Conservation (phyloP, 2,329 filamentous ascomycete species). For the Didymella segeticola region DNA sequence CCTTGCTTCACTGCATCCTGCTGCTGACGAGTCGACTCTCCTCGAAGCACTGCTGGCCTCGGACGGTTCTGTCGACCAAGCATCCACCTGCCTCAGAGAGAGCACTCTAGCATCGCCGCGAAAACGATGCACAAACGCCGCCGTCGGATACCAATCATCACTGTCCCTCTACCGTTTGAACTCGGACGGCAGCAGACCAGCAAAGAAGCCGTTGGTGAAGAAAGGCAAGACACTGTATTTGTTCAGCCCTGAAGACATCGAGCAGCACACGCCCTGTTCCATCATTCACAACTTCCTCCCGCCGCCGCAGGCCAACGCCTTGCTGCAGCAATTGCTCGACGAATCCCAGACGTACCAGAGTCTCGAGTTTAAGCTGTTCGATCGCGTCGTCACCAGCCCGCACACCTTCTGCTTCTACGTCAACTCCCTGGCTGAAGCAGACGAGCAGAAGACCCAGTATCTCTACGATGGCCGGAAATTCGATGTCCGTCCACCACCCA, state of each 20-base stretch:
- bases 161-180: slow-evolving; percentile 37
- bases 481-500: too few species aligned
- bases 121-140: slow-evolving; percentile 34
- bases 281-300: slow-evolving; percentile 92
- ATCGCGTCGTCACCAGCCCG: slow-evolving; percentile 82
- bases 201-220: slow-evolving; percentile 63
- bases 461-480: slow-evolving; percentile 81
- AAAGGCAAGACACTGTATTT: slow-evolving; percentile 85
- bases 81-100: slow-evolving; percentile 63
- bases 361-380: slow-evolving; percentile 84
- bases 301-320: slow-evolving; percentile 69
- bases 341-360: slow-evolving; percentile 75
- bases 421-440: slow-evolving; percentile 72
- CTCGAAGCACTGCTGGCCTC: slow-evolving; percentile 81
- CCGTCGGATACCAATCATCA: slow-evolving; percentile 55
- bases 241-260: slow-evolving; percentile 81
- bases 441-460: slow-evolving; percentile 77
- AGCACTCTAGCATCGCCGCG: slow-evolving; percentile 37
- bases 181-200: background rate
- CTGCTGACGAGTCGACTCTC: slow-evolving; percentile 68
- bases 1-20: slow-evolving; percentile 76
- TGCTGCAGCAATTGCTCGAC: slow-evolving; percentile 76
- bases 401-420: slow-evolving; percentile 88
- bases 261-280: slow-evolving; percentile 84
- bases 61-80: slow-evolving; percentile 75